A percentile compares a stretch with the other conserved stretches of the same genome.
Evolutionary conservation across 176 grass and related monocot genomes (phyloP).

Genomic region (Rhynchospora breviuscula): DNA sequence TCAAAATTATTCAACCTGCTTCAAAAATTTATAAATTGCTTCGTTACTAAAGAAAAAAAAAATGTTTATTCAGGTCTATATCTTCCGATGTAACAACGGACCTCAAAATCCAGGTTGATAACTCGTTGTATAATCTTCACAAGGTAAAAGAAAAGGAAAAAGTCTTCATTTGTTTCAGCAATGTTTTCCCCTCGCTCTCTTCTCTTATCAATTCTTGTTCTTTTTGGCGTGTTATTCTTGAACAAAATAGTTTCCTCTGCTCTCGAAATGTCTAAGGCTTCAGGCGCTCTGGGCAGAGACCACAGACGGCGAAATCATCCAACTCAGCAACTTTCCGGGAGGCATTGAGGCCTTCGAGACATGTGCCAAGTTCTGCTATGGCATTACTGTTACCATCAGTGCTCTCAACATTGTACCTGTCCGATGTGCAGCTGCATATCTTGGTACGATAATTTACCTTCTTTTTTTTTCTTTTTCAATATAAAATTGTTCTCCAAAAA

Average conservation of each 20-base stretch:
- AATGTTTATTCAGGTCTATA: slow-evolving; percentile 48
- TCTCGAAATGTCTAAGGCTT: slow-evolving; percentile 79
- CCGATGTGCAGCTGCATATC: slow-evolving; percentile 70
- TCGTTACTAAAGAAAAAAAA: neutral
- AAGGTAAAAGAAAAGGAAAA: slow-evolving; percentile 41
- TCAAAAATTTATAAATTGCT: neutral
- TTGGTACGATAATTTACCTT: slow-evolving; percentile 23
- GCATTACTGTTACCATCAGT: slow-evolving; percentile 80
- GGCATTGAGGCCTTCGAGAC: slow-evolving; percentile 75
- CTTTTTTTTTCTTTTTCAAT: neutral
- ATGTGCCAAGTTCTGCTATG: slow-evolving; percentile 95
- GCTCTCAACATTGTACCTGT: slow-evolving; percentile 69
- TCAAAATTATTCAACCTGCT: slow-evolving; percentile 1
- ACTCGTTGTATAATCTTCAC: slow-evolving; percentile 69
- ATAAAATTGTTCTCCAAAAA: neutral
- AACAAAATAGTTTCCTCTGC: slow-evolving; percentile 65
- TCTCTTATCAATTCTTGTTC: neutral
- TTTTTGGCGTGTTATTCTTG: neutral
- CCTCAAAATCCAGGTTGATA: slow-evolving; percentile 68
- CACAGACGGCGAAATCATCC: slow-evolving; percentile 28
- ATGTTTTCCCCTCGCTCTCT: neutral
- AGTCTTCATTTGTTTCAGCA: neutral
- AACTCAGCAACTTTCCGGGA: slow-evolving; percentile 56
- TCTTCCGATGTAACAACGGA: slow-evolving; percentile 85
- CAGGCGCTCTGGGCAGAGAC: slow-evolving; percentile 62